Percentiles rank a stretch among this genome's conserved stretches.
phyloP scores from a whole-genome alignment of 2,329 filamentous ascomycete species.

The Rhinocladiella similis region DNA sequence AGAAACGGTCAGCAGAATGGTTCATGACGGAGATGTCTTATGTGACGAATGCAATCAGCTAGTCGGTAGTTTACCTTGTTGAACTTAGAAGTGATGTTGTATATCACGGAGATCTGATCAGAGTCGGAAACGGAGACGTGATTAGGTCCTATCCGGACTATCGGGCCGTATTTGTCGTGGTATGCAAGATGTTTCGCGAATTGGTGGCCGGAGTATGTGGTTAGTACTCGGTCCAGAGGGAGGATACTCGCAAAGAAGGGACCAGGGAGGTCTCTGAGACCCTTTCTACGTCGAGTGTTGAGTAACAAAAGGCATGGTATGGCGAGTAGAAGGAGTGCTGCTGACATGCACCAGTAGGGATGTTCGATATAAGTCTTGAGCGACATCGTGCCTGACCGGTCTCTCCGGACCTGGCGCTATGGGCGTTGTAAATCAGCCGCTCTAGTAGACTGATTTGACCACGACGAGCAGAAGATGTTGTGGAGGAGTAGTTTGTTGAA shows the following conservation, averaged over 20 bases:
- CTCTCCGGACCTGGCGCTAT: too few relatives aligned
- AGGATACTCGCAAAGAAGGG: conserved; percentile 32
- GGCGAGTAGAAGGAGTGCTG: background rate
- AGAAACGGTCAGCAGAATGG: background rate
- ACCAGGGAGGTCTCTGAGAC: conserved; percentile 30
- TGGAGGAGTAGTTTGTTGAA: too few relatives aligned
- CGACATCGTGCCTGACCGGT: background rate
- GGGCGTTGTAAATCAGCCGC: too few relatives aligned
- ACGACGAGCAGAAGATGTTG: too few relatives aligned
- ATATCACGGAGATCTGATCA: conserved; percentile 24
- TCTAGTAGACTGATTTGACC: too few relatives aligned
- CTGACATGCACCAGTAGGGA: background rate
- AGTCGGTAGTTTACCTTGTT: background rate
- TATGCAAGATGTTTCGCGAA: conserved; percentile 28
- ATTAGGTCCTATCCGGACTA: conserved; percentile 35
- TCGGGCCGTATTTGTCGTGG: conserved; percentile 32
- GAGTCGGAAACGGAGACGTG: conserved; percentile 31
- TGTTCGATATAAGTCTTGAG: background rate
- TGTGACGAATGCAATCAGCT: background rate
- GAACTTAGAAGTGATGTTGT: conserved; percentile 25
- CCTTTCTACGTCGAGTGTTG: conserved; percentile 7
- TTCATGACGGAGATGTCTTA: too few relatives aligned
- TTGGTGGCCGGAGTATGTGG: conserved; percentile 28
- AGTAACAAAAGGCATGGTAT: conserved; percentile 3
- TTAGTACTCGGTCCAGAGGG: conserved; percentile 30